phyloP scores from a whole-genome alignment of 371 early-diverging fungal genomes.

The Syncephalastrum racemosum region DNA sequence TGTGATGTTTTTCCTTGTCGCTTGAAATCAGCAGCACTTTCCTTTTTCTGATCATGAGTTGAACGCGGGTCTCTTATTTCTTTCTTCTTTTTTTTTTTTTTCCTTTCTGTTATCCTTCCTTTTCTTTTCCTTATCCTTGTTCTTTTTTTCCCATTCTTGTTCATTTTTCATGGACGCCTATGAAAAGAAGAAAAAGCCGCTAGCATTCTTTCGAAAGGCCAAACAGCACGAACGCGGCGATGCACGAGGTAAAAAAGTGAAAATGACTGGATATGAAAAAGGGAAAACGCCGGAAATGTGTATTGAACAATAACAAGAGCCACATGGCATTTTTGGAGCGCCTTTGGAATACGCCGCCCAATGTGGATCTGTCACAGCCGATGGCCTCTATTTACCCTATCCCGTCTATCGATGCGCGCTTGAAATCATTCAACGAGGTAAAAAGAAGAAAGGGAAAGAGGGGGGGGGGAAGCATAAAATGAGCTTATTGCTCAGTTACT shows the following conservation, averaged over 20 bases:
- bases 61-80: not conserved
- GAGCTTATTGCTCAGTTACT: not conserved
- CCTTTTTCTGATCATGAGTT: too few relatives aligned
- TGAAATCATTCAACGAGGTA: constrained; percentile 27
- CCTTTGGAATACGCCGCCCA: constrained; percentile 22
- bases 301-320: not conserved
- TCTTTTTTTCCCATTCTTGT: not conserved
- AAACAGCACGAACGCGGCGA: not conserved
- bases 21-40: too few relatives aligned
- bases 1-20: too few relatives aligned
- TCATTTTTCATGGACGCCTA: not conserved
- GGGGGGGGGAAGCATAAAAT: not conserved
- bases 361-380: constrained; percentile 10
- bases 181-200: constrained; percentile 2
- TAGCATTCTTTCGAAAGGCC: constrained; percentile 3
- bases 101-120: not conserved
- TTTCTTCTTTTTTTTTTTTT: not conserved
- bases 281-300: not conserved
- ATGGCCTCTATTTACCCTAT: constrained; percentile 22
- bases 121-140: not conserved
- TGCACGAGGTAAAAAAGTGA: not conserved
- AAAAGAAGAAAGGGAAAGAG: not conserved
- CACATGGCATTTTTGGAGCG: constrained; percentile 21
- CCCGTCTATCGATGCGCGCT: constrained; percentile 25
- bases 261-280: not conserved